Evolutionary conservation across 2,329 filamentous ascomycete genomes (phyloP).

Genomic region (Colletotrichum lindemuthianum): DNA sequence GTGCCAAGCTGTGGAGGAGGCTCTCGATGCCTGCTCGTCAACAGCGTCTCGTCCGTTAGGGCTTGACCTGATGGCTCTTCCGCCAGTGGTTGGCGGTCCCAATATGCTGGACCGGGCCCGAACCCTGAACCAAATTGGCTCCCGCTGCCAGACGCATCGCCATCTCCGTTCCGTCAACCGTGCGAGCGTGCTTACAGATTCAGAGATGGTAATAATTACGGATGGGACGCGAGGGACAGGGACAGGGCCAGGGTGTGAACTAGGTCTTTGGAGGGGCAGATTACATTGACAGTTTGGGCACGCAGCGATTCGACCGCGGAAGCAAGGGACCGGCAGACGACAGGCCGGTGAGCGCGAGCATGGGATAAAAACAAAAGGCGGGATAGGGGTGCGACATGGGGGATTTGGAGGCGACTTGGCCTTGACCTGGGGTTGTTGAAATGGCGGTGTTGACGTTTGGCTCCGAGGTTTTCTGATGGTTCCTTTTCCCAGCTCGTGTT

Average conservation of each 20-base stretch:
- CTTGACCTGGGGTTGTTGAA: background rate
- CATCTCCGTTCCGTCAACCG: conserved; percentile 7
- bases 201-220: conserved; percentile 21
- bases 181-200: background rate
- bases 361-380: background rate
- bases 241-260: too few relatives aligned
- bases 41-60: conserved; percentile 27
- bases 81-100: background rate
- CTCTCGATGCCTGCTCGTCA: background rate
- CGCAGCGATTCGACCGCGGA: conserved; percentile 30
- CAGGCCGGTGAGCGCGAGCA: conserved; percentile 15
- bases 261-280: conserved; percentile 33
- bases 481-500: conserved; percentile 9
- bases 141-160: conserved; percentile 20
- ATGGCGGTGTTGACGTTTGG: conserved; percentile 8
- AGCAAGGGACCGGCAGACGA: conserved; percentile 23
- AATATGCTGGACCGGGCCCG: background rate
- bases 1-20: conserved; percentile 18
- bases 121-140: conserved; percentile 8
- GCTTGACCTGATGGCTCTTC: conserved; percentile 9
- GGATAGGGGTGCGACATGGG: too few relatives aligned
- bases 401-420: too few relatives aligned
- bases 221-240: background rate
- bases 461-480: background rate
- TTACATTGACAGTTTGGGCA: conserved; percentile 27